phyloP scores from a whole-genome alignment of 2,329 filamentous ascomycete species.

The Colletotrichum orbiculare region DNA sequence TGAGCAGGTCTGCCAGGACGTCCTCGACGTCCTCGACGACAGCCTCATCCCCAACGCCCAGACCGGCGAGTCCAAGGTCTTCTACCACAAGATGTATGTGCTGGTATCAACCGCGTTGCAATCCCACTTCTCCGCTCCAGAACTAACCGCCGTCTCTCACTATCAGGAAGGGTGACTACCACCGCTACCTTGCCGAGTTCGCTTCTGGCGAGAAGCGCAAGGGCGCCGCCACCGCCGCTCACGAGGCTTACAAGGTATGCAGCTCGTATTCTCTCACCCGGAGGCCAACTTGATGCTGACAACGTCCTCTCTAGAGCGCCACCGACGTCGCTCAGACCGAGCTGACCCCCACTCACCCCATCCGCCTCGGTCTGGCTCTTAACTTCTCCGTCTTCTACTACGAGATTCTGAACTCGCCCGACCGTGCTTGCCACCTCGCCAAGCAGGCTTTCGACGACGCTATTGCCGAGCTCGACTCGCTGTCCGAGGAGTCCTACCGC shows the following conservation, averaged over 20 bases:
- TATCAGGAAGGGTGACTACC: conserved; percentile 93
- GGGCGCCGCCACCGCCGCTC: conserved; percentile 85
- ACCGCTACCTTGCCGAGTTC: conserved; percentile 95
- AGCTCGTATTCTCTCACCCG: background rate
- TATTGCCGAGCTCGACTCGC: conserved; percentile 97
- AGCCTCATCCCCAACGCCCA: conserved; percentile 95
- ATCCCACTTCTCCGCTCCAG: conserved; percentile 2
- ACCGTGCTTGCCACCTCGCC: conserved; percentile 96
- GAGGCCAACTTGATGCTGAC: conserved; percentile 4
- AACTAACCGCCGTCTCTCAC: conserved; percentile 32
- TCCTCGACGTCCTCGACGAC: conserved; percentile 93
- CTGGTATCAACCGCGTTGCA: conserved; percentile 21
- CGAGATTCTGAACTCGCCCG: conserved; percentile 98
- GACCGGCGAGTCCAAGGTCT: conserved; percentile 98
- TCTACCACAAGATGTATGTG: conserved; percentile 99
- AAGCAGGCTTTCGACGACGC: conserved; percentile 99
- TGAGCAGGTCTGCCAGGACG: conserved; percentile 98
- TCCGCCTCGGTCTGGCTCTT: conserved; percentile 94
- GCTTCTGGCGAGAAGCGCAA: conserved; percentile 93
- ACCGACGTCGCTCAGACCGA: conserved; percentile 99
- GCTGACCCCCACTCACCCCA: conserved; percentile 96
- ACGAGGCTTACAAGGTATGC: conserved; percentile 96
- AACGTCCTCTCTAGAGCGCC: conserved; percentile 73
- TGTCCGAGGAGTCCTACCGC: conserved; percentile 98
- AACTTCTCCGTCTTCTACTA: conserved; percentile 99